A percentile compares a stretch with the other conserved stretches of the same genome.
These are phyloP conservation scores for Leptosphaerulina australis DNA, from an alignment of 2,329 filamentous ascomycete genomes.

Conservation along the genomic window DNA sequence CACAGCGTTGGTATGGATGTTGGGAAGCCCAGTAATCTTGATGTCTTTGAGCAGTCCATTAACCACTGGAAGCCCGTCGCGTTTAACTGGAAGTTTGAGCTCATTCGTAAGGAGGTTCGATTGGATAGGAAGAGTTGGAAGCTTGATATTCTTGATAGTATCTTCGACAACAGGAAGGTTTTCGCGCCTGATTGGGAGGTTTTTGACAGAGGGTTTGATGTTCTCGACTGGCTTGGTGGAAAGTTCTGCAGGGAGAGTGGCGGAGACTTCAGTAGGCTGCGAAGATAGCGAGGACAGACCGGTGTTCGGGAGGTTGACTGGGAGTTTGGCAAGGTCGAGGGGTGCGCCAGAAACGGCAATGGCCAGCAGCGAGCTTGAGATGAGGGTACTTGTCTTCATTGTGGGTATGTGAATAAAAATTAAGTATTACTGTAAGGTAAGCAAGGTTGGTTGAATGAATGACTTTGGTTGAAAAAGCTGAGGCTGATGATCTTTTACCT, in stretches of 20 bases:
- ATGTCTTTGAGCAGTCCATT: background rate
- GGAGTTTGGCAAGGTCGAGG: conserved; percentile 5
- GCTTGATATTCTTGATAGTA: background rate
- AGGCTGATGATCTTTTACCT: conserved; percentile 1
- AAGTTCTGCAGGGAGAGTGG: background rate
- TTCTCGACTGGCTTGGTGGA: background rate
- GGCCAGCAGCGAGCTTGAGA: conserved; percentile 16
- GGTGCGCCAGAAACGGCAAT: conserved; percentile 12
- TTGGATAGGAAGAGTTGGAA: background rate
- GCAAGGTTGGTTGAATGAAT: conserved; percentile 6
- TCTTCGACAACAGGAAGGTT: background rate
- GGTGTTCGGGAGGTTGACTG: background rate
- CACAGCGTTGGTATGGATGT: background rate
- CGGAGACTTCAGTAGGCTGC: background rate
- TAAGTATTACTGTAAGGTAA: conserved; percentile 5
- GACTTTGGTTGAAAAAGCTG: conserved; percentile 13
- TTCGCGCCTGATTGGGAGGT: background rate
- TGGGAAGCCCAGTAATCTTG: conserved; percentile 1
- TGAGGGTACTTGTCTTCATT: conserved; percentile 9
- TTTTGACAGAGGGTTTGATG: background rate
- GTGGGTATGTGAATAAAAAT: conserved; percentile 7
- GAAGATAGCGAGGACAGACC: background rate
- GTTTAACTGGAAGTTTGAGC: background rate
- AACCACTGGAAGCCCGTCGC: conserved; percentile 1
- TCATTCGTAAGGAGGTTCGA: background rate